A percentile compares a stretch with the other conserved stretches of the same genome.
These are phyloP conservation scores for Pseudopithomyces maydicus DNA, from an alignment of 2,329 filamentous ascomycete species.

Conservation along the genomic window DNA sequence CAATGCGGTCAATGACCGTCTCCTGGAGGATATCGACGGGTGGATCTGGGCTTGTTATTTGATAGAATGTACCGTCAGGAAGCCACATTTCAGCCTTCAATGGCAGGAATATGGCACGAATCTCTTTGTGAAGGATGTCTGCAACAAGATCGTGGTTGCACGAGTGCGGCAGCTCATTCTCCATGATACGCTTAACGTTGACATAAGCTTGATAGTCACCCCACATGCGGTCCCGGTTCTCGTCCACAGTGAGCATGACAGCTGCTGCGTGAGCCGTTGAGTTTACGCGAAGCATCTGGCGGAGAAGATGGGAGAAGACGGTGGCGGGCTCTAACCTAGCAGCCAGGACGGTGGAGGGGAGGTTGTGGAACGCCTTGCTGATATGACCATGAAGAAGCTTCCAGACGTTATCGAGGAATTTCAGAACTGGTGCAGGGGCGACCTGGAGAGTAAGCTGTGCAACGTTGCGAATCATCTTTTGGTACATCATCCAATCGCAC, in stretches of 20 bases:
- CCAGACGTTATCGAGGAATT: constrained; percentile 85
- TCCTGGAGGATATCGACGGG: constrained; percentile 35
- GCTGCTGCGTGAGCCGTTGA: constrained; percentile 91
- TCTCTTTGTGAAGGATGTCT: constrained; percentile 62
- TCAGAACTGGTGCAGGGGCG: constrained; percentile 83
- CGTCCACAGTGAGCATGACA: constrained; percentile 86
- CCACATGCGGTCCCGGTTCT: constrained; percentile 95
- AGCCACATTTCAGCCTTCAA: constrained; percentile 68
- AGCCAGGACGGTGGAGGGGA: constrained; percentile 81
- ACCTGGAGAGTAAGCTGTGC: constrained; percentile 89
- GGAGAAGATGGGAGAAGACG: constrained; percentile 83
- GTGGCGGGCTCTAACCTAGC: constrained; percentile 89
- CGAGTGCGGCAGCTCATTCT: constrained; percentile 58
- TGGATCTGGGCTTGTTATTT: constrained; percentile 28
- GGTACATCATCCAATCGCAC: constrained; percentile 94
- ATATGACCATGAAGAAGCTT: constrained; percentile 81
- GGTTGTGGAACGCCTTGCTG: constrained; percentile 79
- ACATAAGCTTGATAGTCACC: constrained; percentile 78
- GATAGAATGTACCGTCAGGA: constrained; percentile 59
- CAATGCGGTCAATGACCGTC: constrained; percentile 77
- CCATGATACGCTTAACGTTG: constrained; percentile 61
- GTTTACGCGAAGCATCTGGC: constrained; percentile 89
- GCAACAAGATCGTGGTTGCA: constrained; percentile 62
- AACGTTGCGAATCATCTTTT: constrained; percentile 94
- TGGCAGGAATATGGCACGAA: constrained; percentile 73